A percentile compares a stretch with the other conserved stretches of the same genome.
phyloP scores from a whole-genome alignment of 192 early-diverging fungal species.

The Chytriomyces sp. region DNA sequence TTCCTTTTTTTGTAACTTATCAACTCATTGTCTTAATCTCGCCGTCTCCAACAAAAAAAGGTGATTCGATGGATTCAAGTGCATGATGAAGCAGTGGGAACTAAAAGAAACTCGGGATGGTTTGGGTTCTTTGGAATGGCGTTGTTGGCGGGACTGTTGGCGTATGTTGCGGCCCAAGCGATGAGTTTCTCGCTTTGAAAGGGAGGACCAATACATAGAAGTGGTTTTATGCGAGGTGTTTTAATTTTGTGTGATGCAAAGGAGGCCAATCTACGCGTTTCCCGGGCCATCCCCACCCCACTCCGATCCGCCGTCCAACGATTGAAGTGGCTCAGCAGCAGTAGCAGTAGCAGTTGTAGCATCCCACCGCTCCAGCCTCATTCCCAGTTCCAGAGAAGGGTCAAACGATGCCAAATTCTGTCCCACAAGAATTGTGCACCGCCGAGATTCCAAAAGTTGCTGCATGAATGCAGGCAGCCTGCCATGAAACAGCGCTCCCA shows the following conservation, averaged over 20 bases:
- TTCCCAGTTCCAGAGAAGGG: neutral
- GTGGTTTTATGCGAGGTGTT: too few relatives aligned
- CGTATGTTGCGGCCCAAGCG: neutral
- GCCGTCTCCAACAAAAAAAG: conserved; percentile 1
- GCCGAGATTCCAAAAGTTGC: too few relatives aligned
- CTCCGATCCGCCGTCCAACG: too few relatives aligned
- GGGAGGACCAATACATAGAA: too few relatives aligned
- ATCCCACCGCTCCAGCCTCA: neutral
- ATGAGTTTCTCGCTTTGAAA: neutral
- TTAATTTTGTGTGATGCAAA: too few relatives aligned
- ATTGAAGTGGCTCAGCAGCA: too few relatives aligned
- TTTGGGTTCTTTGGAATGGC: neutral
- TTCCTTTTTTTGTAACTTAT: neutral
- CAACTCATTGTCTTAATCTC: neutral
- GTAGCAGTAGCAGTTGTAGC: neutral
- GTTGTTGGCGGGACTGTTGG: neutral
- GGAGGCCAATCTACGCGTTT: too few relatives aligned
- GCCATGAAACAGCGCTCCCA: too few relatives aligned
- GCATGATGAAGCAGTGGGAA: conserved; percentile 34
- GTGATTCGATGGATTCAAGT: conserved; percentile 48
- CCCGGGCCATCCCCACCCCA: too few relatives aligned
- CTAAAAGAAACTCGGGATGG: neutral
- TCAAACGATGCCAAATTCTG: too few relatives aligned
- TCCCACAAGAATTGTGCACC: too few relatives aligned
- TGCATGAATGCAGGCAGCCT: too few relatives aligned